A percentile compares a stretch with the other conserved stretches of the same genome.
Conservation (phyloP, 2,329 filamentous ascomycete species). For the Didymella pinodella region DNA sequence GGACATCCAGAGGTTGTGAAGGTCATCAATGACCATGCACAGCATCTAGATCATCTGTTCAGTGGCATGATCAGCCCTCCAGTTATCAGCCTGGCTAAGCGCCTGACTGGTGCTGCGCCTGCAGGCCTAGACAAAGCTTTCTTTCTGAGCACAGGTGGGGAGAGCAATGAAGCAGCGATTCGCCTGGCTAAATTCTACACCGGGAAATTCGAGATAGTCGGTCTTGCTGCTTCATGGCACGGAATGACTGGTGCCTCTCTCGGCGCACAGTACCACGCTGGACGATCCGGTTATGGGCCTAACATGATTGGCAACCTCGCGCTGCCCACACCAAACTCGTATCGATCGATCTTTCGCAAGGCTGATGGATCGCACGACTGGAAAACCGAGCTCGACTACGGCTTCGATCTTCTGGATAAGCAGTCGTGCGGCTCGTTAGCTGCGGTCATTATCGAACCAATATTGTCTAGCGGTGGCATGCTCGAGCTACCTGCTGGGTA, state of each 20-base stretch:
- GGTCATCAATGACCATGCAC: conserved; percentile 38
- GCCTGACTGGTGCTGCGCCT: conserved; percentile 37
- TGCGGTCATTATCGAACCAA: conserved; percentile 69
- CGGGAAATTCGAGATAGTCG: conserved; percentile 71
- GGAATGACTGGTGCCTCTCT: conserved; percentile 65
- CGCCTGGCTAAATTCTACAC: conserved; percentile 70
- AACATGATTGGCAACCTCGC: conserved; percentile 63
- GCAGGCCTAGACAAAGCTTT: conserved; percentile 44
- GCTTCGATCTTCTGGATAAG: conserved; percentile 67
- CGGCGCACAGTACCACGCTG: conserved; percentile 63
- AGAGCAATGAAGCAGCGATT: conserved; percentile 66
- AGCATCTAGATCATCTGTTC: conserved; percentile 46
- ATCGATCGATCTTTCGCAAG: conserved; percentile 67
- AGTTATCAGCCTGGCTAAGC: conserved; percentile 43
- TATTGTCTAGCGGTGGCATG: conserved; percentile 67
- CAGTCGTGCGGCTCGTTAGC: conserved; percentile 68
- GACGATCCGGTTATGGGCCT: conserved; percentile 58
- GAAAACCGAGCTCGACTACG: conserved; percentile 71
- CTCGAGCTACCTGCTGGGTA: conserved; percentile 67
- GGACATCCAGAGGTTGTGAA: conserved; percentile 46
- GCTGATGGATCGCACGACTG: conserved; percentile 70
- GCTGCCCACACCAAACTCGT: conserved; percentile 67
- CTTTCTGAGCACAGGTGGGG: conserved; percentile 47
- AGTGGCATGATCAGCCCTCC: conserved; percentile 49
- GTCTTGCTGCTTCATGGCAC: conserved; percentile 66